These are phyloP conservation scores for Daldinia sp. DNA, from an alignment of 2,329 filamentous ascomycete species.

Conservation along the genomic window DNA sequence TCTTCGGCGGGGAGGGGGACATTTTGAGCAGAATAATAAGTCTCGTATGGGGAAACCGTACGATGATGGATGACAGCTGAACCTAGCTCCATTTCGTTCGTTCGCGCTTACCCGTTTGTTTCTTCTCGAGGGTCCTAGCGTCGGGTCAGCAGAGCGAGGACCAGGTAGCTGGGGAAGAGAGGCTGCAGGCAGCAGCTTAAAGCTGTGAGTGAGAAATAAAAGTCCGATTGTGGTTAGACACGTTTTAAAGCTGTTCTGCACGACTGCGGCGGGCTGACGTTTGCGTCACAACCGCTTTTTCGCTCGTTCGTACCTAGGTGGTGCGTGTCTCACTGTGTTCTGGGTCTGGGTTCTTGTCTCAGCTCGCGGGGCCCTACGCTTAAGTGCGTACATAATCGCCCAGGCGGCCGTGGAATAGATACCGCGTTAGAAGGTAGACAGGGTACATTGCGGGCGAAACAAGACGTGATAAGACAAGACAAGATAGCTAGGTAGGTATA, in stretches of 20 bases:
- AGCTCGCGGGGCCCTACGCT: background rate
- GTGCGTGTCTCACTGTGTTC: slow-evolving; percentile 22
- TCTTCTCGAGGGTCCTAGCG: slow-evolving; percentile 4
- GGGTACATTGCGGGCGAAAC: slow-evolving; percentile 1
- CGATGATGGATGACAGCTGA: background rate
- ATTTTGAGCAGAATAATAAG: background rate
- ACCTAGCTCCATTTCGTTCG: slow-evolving; percentile 11
- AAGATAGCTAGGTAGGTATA: too few species aligned
- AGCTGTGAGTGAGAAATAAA: too few species aligned
- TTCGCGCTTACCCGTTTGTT: slow-evolving; percentile 3
- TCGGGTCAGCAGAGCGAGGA: too few species aligned
- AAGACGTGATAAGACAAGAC: background rate
- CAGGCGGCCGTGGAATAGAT: background rate
- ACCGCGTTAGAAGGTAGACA: background rate
- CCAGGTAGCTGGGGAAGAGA: too few species aligned
- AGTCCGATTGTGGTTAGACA: background rate
- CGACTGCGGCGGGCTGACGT: slow-evolving; percentile 34
- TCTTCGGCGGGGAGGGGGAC: background rate
- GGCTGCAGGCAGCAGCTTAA: too few species aligned
- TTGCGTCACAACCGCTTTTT: slow-evolving; percentile 22
- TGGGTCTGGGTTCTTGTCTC: background rate
- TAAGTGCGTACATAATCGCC: slow-evolving; percentile 26
- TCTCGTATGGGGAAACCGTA: background rate
- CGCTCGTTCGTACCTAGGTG: slow-evolving; percentile 5
- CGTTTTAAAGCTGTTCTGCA: slow-evolving; percentile 8